A percentile compares a stretch with the other conserved stretches of the same genome.
Conservation (phyloP, 2,329 filamentous ascomycete genomes). For the Pyricularia pennisetigena region DNA sequence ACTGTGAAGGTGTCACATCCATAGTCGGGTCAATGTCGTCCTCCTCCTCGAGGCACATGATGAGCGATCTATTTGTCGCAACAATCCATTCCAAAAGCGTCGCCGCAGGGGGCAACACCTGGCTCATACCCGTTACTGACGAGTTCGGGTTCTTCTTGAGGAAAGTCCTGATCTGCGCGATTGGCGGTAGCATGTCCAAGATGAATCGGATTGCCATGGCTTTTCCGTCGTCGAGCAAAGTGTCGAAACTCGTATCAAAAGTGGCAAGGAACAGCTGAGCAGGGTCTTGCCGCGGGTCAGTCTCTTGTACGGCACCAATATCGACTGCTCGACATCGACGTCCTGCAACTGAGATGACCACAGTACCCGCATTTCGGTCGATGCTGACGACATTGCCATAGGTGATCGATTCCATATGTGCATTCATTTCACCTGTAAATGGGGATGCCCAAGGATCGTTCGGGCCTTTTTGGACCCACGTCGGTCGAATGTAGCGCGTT, state of each 20-base stretch:
- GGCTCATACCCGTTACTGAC: constrained; percentile 33
- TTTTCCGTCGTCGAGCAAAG: constrained; percentile 34
- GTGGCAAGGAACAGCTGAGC: not conserved
- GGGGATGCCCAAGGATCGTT: not conserved
- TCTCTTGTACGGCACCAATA: not conserved
- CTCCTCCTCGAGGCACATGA: constrained; percentile 58
- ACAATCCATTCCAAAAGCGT: constrained; percentile 78
- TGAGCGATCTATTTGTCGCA: constrained; percentile 80
- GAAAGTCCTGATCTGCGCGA: constrained; percentile 45
- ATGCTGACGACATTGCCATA: not conserved
- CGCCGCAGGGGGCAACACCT: constrained; percentile 54
- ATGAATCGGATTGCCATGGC: constrained; percentile 38
- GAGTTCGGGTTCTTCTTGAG: constrained; percentile 28
- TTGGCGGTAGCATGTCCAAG: constrained; percentile 50
- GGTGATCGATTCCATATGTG: not conserved
- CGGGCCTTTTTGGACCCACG: too few species aligned
- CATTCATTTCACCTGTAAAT: not conserved
- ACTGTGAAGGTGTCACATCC: not conserved
- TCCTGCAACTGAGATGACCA: not conserved
- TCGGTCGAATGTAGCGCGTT: not conserved
- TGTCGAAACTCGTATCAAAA: constrained; percentile 46
- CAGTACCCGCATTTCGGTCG: not conserved
- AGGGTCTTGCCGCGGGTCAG: not conserved
- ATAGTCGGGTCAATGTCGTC: not conserved
- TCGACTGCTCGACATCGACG: not conserved